A percentile compares a stretch with the other conserved stretches of the same genome.
Conservation (phyloP, 768 basidiomycete species). For the Nidula microcarpa region DNA sequence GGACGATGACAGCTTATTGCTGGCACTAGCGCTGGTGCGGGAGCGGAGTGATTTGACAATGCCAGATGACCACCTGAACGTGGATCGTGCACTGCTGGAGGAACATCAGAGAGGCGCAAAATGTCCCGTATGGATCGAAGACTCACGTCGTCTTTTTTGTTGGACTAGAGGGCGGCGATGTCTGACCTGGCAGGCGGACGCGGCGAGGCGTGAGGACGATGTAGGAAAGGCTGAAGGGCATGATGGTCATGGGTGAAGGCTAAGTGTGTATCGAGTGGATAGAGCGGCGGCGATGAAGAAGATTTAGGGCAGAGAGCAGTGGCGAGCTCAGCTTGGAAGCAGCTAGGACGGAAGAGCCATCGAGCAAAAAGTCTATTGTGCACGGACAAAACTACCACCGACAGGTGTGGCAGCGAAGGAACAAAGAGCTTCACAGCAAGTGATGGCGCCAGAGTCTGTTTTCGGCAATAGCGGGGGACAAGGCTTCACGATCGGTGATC, state of each 20-base stretch:
- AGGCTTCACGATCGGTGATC: no score
- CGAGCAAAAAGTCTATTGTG: background rate
- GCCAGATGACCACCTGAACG: conserved; percentile 12
- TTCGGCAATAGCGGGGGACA: no score
- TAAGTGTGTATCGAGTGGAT: background rate
- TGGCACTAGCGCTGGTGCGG: conserved; percentile 7
- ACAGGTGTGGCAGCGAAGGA: background rate
- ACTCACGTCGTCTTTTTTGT: conserved; percentile 11
- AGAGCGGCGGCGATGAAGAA: background rate
- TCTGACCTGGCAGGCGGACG: conserved; percentile 48
- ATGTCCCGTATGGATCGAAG: background rate
- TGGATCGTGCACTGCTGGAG: background rate
- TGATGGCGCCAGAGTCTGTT: no score
- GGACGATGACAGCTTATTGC: background rate
- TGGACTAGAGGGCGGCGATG: conserved; percentile 3
- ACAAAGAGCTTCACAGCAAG: background rate
- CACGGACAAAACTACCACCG: background rate
- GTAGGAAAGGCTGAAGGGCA: conserved; percentile 48
- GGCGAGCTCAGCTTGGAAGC: background rate
- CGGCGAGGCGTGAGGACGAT: conserved; percentile 50
- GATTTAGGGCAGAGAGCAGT: background rate
- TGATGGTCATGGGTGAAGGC: background rate
- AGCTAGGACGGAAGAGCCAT: background rate
- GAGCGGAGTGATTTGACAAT: conserved; percentile 21
- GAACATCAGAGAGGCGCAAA: background rate